Conservation (phyloP, 768 basidiomycete genomes). For the Symmetrospora coprosmae region DNA sequence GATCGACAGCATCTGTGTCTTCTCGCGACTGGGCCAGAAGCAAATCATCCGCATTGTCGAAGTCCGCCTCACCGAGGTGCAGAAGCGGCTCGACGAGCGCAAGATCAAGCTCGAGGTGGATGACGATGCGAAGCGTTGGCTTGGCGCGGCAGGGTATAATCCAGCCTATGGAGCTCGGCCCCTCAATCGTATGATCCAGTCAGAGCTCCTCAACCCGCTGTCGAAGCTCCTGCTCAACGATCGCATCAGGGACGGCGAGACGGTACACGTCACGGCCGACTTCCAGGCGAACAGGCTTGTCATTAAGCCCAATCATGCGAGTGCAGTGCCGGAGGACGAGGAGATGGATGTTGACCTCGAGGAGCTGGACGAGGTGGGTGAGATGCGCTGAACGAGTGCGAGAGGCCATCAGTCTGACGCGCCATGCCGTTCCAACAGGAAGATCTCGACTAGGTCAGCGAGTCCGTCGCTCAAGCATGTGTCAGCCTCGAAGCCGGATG, state of each 20-base stretch:
- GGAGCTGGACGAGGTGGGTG: conserved; percentile 35
- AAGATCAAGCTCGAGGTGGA: conserved; percentile 72
- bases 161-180: conserved; percentile 64
- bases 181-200: conserved; percentile 77
- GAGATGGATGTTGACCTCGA: conserved; percentile 54
- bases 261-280: conserved; percentile 60
- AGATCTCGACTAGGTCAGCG: conserved; percentile 21
- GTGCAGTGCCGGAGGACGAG: conserved; percentile 43
- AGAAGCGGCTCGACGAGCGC: conserved; percentile 55
- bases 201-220: conserved; percentile 79
- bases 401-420: background rate
- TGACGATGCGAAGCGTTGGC: conserved; percentile 50
- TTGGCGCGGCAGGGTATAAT: conserved; percentile 63
- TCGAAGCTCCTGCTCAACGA: conserved; percentile 72
- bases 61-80: conserved; percentile 69
- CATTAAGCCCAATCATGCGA: conserved; percentile 69
- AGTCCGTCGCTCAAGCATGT: no score
- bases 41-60: conserved; percentile 77
- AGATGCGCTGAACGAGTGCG: conserved; percentile 18
- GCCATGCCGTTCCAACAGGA: background rate
- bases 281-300: conserved; percentile 61
- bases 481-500: no score
- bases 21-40: conserved; percentile 63
- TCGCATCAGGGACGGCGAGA: conserved; percentile 66
- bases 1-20: conserved; percentile 38